phyloP scores from a whole-genome alignment of 1,139 yeast species.

The Pichia terricola region DNA sequence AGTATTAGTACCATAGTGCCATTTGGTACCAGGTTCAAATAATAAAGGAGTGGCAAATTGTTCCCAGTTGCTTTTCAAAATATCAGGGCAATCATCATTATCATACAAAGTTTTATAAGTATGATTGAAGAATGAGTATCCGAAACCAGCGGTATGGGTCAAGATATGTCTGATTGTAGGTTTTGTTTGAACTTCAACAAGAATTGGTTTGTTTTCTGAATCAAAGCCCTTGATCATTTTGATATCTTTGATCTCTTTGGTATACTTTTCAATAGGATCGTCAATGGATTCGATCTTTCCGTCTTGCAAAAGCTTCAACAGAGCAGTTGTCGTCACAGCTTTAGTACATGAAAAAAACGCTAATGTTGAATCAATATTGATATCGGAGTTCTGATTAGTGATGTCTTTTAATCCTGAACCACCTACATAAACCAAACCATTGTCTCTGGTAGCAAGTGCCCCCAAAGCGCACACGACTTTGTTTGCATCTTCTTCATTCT shows the following conservation, averaged over 20 bases:
- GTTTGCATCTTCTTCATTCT: neutral
- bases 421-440: slow-evolving; percentile 6
- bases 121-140: slow-evolving; percentile 7
- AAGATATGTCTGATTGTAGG: slow-evolving; percentile 7
- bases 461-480: slow-evolving; percentile 6
- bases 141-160: slow-evolving; percentile 9
- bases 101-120: slow-evolving; percentile 2
- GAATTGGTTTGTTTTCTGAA: slow-evolving; percentile 1
- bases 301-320: slow-evolving; percentile 3
- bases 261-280: slow-evolving; percentile 8
- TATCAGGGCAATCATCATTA: neutral
- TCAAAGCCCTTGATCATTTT: slow-evolving; percentile 2
- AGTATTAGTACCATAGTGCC: slow-evolving; percentile 8
- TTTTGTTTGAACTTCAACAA: slow-evolving; percentile 1
- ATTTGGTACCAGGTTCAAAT: slow-evolving; percentile 10
- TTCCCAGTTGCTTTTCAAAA: slow-evolving; percentile 5
- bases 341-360: slow-evolving; percentile 8
- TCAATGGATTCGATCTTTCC: slow-evolving; percentile 8
- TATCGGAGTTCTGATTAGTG: neutral
- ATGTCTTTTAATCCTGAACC: slow-evolving; percentile 4
- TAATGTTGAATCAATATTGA: slow-evolving; percentile 2
- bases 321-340: slow-evolving; percentile 9
- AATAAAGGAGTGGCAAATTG: slow-evolving; percentile 6
- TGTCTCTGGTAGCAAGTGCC: slow-evolving; percentile 6
- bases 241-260: slow-evolving; percentile 3